phyloP scores from a whole-genome alignment of 139 green algal genomes.

The Limnomonas spitsbergensis region DNA sequence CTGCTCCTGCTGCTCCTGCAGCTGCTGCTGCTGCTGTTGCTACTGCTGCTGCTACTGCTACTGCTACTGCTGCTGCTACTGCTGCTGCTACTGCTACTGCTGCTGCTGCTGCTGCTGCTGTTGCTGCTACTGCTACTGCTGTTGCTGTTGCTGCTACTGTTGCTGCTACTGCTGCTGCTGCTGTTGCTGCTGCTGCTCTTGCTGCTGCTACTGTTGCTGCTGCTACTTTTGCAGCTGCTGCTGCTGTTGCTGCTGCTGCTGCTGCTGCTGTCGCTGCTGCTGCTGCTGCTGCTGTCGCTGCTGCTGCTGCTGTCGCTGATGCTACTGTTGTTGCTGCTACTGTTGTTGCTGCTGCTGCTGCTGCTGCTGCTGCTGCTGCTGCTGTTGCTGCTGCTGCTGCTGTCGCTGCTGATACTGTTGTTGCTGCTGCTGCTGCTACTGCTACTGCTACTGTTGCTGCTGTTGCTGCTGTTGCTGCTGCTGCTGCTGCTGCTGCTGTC shows the following conservation, averaged over 20 bases:
- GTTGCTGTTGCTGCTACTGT: not conserved
- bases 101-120: constrained; percentile 3
- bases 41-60: not conserved
- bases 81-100: not conserved
- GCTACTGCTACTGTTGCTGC: too few species aligned
- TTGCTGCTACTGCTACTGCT: not conserved
- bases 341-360: not conserved
- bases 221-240: not conserved
- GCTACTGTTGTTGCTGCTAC: not conserved
- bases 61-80: not conserved
- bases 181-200: not conserved
- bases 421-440: too few species aligned
- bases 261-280: not conserved
- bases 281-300: not conserved
- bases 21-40: constrained; percentile 1
- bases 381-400: too few species aligned
- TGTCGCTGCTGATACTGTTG: too few species aligned
- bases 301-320: not conserved
- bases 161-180: constrained; percentile 1
- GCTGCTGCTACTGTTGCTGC: not conserved
- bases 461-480: too few species aligned
- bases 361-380: not conserved
- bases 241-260: not conserved
- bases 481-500: too few species aligned
- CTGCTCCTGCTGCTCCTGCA: not conserved